These are phyloP conservation scores for Coprinopsis sp. DNA, from an alignment of 768 basidiomycete genomes.

Conservation along the genomic window DNA sequence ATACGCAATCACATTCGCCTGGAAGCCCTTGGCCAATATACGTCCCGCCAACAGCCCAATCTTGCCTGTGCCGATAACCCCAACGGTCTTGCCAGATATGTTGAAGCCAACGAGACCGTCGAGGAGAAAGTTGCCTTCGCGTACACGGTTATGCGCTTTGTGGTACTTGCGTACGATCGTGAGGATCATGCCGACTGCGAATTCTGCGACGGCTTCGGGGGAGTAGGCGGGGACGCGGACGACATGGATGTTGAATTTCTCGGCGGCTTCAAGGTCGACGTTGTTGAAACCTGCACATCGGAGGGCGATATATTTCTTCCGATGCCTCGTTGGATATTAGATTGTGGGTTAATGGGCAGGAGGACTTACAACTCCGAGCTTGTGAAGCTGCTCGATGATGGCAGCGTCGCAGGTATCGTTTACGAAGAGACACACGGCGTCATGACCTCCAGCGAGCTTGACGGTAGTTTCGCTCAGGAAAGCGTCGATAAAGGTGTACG, in stretches of 20 bases:
- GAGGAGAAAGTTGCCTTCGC: constrained; percentile 42
- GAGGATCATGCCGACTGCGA: constrained; percentile 42
- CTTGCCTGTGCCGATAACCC: constrained; percentile 40
- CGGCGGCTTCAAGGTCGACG: constrained; percentile 32
- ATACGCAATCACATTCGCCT: constrained; percentile 35
- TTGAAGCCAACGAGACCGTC: constrained; percentile 41
- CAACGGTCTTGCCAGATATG: constrained; percentile 37
- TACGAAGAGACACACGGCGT: constrained; percentile 40
- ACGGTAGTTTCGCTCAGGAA: constrained; percentile 32
- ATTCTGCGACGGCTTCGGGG: constrained; percentile 41
- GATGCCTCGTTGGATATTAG: not conserved
- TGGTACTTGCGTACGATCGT: constrained; percentile 43
- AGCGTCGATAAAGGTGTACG: constrained; percentile 35
- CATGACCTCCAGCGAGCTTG: constrained; percentile 31
- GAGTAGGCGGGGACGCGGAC: constrained; percentile 40
- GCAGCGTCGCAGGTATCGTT: constrained; percentile 36
- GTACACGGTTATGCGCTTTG: constrained; percentile 41
- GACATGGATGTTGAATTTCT: constrained; percentile 30
- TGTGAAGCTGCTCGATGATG: constrained; percentile 28
- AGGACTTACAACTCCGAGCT: constrained; percentile 31
- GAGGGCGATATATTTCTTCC: constrained; percentile 37
- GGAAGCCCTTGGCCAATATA: constrained; percentile 37
- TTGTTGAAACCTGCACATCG: constrained; percentile 42
- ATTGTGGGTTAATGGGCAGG: not conserved
- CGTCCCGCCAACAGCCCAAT: constrained; percentile 40